phyloP scores from a whole-genome alignment of 352 stramenopile genomes.

The Pythium utonaiense region DNA sequence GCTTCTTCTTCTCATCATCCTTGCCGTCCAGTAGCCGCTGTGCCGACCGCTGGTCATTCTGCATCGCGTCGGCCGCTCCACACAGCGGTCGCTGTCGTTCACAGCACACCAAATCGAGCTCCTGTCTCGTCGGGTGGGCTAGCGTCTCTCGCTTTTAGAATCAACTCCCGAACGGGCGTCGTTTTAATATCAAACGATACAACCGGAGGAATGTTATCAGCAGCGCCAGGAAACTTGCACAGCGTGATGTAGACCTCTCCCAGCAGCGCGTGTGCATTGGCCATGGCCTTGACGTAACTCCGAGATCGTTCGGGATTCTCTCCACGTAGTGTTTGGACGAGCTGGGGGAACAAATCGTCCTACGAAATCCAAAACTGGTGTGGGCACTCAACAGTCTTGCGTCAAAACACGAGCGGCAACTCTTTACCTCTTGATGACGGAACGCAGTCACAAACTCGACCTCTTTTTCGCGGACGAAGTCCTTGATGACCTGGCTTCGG shows the following conservation, averaged over 20 bases:
- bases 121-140: conserved; percentile 29
- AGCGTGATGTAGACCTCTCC: conserved; percentile 39
- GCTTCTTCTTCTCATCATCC: conserved; percentile 45
- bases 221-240: conserved; percentile 32
- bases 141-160: conserved; percentile 22
- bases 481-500: conserved; percentile 33
- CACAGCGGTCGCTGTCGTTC: not conserved
- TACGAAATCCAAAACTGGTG: not conserved
- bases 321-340: conserved; percentile 52
- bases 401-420: no score
- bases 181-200: conserved; percentile 38
- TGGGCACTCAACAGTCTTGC: no score
- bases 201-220: conserved; percentile 30
- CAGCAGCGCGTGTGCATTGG: conserved; percentile 35
- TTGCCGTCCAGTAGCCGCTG: conserved; percentile 14
- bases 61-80: conserved; percentile 29
- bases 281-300: conserved; percentile 54
- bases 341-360: conserved; percentile 56
- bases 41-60: conserved; percentile 34
- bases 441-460: conserved; percentile 34
- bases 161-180: conserved; percentile 38
- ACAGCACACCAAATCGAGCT: conserved; percentile 22
- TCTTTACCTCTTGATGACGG: conserved; percentile 51
- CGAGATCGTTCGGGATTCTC: conserved; percentile 52
- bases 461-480: conserved; percentile 39